Base-by-base conservation (phyloP, 352 stramenopile genomes). In the Pythium chondricola region DNA sequence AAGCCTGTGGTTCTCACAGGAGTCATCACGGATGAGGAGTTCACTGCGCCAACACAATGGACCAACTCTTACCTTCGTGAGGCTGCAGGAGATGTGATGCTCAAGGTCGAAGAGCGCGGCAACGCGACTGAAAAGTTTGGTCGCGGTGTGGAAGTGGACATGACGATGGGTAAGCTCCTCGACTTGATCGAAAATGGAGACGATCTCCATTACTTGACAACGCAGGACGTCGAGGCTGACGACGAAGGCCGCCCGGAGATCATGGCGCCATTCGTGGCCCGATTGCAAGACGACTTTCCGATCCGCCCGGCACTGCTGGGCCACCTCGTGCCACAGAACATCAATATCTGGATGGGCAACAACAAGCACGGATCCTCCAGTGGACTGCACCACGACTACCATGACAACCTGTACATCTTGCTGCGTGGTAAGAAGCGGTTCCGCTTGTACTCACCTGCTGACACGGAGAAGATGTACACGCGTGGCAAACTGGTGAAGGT, bases 401-500 rank as follows among this genome's bases (percentile, higher is more conserved):
- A 99, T 65, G 96, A 99, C 74, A 99, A 99, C 61, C 59, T 99
- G 22, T 99, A 99, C 70, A 81, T 98, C 35, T 40, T 99, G 20
- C 57, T 98, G 32, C 67, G 79, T 27, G 96, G 96, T 20, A 80
- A 69, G 43, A 99, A 99, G 69, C 69, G 61, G 16, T 98, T 99
- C 74, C 87, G 88, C 22, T 63, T 99, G 27, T 98, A 94, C 63
- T 91, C 76, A 39, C 95, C 95, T 5, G 71, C 65, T 2, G 84
- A 97, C 53, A 74, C 91, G 5, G 56, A 86, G 9, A 65, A 81
- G 45, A 96, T 99, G 88, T 97, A 98, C 61, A 95, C 85, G 27
- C 70, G 73, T 32, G 95, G 95, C 22, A 67, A 67, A 39, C 69
- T 96, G 13, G 20, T 66, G 39, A 71, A 78, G 41, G 83, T 99